Evolutionary conservation across 139 green algal species (phyloP), one percentile per base, ranked within the genome.

Genomic region (Desmodesmus armatus): DNA sequence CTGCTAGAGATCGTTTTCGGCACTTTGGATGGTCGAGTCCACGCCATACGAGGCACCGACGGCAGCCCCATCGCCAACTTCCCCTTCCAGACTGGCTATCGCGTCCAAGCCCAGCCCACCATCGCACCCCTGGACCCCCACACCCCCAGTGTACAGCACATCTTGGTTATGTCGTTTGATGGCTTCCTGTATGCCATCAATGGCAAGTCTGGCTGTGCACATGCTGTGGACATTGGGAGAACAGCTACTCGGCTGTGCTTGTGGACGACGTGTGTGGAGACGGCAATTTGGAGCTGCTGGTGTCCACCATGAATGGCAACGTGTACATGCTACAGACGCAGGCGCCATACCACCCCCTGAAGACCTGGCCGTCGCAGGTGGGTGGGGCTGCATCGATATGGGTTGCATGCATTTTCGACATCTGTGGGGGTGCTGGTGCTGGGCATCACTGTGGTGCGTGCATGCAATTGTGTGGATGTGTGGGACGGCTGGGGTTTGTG

Each of bases 261-360:
- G 95, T 92, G 0, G 97, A 99, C 66, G 96, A 99, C 90, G 51
- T 99, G 58, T 92, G 96, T 71, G 89, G 91, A 43, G 89, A 97
- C 82, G 93, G 93, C 3, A 70, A 62, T 44, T 88, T 98, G 77
- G 96, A 99, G 77, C 90, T 99, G 65, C 47, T 99, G 37, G 91
- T 98, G 55, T 85, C 96, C 40, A 99, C 97, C 71, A 98, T 98
- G 96, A 98, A 97, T 72, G 97, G 97, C 67, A 97, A 98, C 81
- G 89, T 99, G 11, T 98, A 98, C 84, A 80, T 83, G 47, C 95
- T 99, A 29, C 55, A 75, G 25, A 84, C 78, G 19, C 43, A 33
- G 31, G 27, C 35, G 19, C 62, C 31, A 11, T 83, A 87, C 31
- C 71, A 82, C 47, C 71, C 72, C 5, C 23, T 37, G 7, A 86